Percentiles rank a stretch among this genome's conserved stretches.
These are phyloP conservation scores for Crataegus laevigata DNA, from an alignment of 306 rosid species.

Conservation along the genomic window DNA sequence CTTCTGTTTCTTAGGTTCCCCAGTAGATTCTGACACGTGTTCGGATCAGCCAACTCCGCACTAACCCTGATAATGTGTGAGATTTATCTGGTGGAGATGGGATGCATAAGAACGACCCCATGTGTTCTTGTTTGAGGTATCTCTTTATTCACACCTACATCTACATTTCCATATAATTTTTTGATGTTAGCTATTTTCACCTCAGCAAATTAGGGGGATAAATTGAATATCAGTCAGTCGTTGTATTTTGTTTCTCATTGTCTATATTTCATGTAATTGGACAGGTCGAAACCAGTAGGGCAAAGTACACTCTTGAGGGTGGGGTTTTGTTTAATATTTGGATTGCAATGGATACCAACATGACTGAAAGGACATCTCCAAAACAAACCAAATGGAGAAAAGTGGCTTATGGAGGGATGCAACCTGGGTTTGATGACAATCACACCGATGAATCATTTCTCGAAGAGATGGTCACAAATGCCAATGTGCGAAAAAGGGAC, in stretches of 20 bases:
- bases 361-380: constrained; percentile 22
- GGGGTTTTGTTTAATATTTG: neutral
- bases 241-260: neutral
- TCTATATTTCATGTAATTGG: neutral
- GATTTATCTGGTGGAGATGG: neutral
- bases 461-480: constrained; percentile 91
- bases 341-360: constrained; percentile 30
- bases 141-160: neutral
- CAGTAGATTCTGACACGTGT: neutral
- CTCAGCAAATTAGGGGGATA: neutral
- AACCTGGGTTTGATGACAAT: constrained; percentile 80
- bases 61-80: neutral
- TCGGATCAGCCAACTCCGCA: neutral
- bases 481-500: constrained; percentile 72
- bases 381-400: constrained; percentile 64
- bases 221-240: neutral
- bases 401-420: constrained; percentile 97
- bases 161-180: neutral
- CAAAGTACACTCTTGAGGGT: neutral
- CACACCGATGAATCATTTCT: constrained; percentile 79
- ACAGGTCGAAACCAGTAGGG: neutral
- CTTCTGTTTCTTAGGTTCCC: neutral
- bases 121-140: neutral
- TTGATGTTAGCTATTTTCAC: neutral
- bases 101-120: neutral